A percentile compares a stretch with the other conserved stretches of the same genome.
Evolutionary conservation across 148 eudicot genomes (phyloP).

Genomic region (Chenopodium suecicum): DNA sequence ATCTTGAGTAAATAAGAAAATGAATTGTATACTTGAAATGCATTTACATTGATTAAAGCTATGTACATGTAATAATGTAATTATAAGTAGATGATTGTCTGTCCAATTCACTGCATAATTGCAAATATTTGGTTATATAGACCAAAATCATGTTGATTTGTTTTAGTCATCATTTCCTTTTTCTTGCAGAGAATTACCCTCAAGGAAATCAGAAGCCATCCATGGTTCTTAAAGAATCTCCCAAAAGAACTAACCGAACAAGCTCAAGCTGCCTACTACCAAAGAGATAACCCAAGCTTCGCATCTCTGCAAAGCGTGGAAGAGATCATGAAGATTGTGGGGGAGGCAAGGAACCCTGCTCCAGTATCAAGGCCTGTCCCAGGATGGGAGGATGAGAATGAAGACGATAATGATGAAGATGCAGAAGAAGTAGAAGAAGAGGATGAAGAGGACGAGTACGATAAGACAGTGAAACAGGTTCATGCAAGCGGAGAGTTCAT

Average conservation of each 20-base stretch:
- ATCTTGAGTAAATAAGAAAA: not conserved
- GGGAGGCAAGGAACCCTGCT: slow-evolving; percentile 42
- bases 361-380: slow-evolving; percentile 39
- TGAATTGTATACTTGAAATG: not conserved
- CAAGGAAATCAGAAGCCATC: slow-evolving; percentile 50
- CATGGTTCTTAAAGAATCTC: slow-evolving; percentile 58
- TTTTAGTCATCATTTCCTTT: not conserved
- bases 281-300: slow-evolving; percentile 41
- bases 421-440: slow-evolving; percentile 32
- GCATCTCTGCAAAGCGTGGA: slow-evolving; percentile 42
- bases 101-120: not conserved
- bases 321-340: slow-evolving; percentile 50
- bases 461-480: slow-evolving; percentile 66
- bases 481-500: slow-evolving; percentile 69
- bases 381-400: slow-evolving; percentile 35
- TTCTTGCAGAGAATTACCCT: slow-evolving; percentile 46
- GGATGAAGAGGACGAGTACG: slow-evolving; percentile 67
- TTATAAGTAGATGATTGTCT: not conserved
- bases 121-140: not conserved
- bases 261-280: slow-evolving; percentile 45
- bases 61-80: not conserved
- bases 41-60: not conserved
- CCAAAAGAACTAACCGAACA: slow-evolving; percentile 44
- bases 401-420: slow-evolving; percentile 22
- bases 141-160: not conserved